phyloP scores from a whole-genome alignment of 2,329 filamentous ascomycete genomes.

The Arthrobotrys sphaeroides region DNA sequence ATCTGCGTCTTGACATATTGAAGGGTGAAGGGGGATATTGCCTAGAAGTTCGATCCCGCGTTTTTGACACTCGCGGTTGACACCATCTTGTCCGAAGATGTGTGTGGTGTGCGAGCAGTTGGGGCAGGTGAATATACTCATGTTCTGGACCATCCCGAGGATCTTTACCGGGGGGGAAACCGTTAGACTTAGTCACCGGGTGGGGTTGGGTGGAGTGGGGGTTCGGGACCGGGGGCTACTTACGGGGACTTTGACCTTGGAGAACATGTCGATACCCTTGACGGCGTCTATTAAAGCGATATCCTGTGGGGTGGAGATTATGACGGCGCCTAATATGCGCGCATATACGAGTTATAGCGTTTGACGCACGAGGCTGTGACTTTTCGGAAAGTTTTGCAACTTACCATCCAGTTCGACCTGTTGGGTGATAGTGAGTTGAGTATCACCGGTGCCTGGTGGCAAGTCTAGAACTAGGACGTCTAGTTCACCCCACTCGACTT shows the following conservation, averaged over 20 bases:
- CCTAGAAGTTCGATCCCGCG: slow-evolving; percentile 82
- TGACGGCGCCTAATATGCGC: slow-evolving; percentile 71
- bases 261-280: slow-evolving; percentile 92
- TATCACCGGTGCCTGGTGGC: slow-evolving; percentile 93
- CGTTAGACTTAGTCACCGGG: neutral
- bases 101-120: slow-evolving; percentile 77
- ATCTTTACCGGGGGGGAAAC: slow-evolving; percentile 61
- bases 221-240: slow-evolving; percentile 10
- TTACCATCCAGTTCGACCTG: slow-evolving; percentile 86
- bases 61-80: slow-evolving; percentile 74
- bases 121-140: slow-evolving; percentile 84
- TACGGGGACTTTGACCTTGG: slow-evolving; percentile 78
- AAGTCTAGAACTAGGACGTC: slow-evolving; percentile 90
- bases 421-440: slow-evolving; percentile 95
- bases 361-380: neutral
- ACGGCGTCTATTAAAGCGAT: slow-evolving; percentile 90
- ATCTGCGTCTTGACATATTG: slow-evolving; percentile 87
- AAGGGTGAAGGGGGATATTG: slow-evolving; percentile 85
- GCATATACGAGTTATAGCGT: neutral
- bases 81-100: slow-evolving; percentile 76
- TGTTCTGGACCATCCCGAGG: slow-evolving; percentile 90
- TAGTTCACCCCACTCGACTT: slow-evolving; percentile 90
- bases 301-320: slow-evolving; percentile 93
- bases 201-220: neutral
- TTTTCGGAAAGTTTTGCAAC: slow-evolving; percentile 48